Evolutionary conservation across 208 protist species (phyloP).

Genomic region (Naegleria fowleri): DNA sequence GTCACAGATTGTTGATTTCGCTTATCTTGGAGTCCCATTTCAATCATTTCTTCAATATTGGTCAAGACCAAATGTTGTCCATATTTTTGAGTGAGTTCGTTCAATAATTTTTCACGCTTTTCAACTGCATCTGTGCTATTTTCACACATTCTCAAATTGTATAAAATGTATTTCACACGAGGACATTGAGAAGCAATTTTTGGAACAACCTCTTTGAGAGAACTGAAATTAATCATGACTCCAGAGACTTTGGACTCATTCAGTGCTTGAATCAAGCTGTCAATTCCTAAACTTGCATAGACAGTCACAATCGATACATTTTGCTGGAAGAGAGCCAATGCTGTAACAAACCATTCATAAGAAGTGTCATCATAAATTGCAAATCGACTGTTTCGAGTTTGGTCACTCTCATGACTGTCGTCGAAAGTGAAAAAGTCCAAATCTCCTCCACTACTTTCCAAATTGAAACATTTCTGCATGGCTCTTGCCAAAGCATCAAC

Average conservation of each 20-base stretch:
- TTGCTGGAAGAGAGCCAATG: background rate
- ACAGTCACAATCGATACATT: background rate
- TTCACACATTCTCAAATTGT: background rate
- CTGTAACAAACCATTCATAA: background rate
- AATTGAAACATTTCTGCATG: background rate
- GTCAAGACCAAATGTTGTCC: background rate
- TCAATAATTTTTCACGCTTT: background rate
- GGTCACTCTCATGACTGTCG: background rate
- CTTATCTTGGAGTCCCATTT: slow-evolving; percentile 17
- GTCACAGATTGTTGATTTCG: slow-evolving; percentile 36
- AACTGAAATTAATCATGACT: background rate
- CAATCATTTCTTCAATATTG: background rate
- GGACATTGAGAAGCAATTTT: background rate
- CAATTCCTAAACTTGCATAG: slow-evolving; percentile 3
- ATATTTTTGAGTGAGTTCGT: background rate
- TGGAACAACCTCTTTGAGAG: background rate
- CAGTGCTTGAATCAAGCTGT: background rate
- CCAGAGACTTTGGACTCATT: background rate
- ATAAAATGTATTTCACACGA: background rate
- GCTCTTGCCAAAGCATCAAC: background rate
- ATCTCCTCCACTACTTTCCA: background rate
- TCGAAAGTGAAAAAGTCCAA: background rate
- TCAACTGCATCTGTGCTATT: background rate
- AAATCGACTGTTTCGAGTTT: background rate
- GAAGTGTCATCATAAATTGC: slow-evolving; percentile 15